Evolutionary conservation across 2,329 filamentous ascomycete genomes (phyloP), one percentile per base, ranked within the genome.

Genomic region (Didymella pinodella): DNA sequence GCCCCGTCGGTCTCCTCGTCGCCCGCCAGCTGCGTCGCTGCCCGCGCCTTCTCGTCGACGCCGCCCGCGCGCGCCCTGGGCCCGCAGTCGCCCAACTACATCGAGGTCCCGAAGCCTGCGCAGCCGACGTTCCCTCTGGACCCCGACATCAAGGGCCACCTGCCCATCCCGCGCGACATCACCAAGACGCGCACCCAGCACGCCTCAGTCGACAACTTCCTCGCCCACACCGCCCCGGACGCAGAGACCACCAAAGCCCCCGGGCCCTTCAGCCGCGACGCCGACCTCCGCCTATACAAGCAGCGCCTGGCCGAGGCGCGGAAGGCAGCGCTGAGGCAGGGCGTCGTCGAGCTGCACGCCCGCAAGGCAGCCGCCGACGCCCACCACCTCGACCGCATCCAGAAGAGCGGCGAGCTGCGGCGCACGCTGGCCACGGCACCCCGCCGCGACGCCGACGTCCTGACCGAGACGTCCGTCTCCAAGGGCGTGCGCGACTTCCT

Each of bases 21-120:
- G 14, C 65, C 7, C 28, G 31, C 49, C 65, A 59, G 57, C 62
- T 62, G 58, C 61, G 34, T 57, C 41, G 43, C 51, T 29, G 53
- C 56, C 48, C 54, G 63, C 48, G 67, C 65, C 49, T 51, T 79
- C 54, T 85, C 84, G 71, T 79, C 80, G 63, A 81, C 82, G 25
- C 79, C 83, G 16, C 48, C 79, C 18, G 44, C 75, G n/a, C 67
- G 70, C 57, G 79, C 79, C 48, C 82, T 93, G 64, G 89, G 90
- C 18, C 94, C 95, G 48, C 91, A 97, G 75, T 96, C 93, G 34
- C 94, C 95, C 46, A 85, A 86, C 65, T 98, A 90, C 82, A 90
- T 98, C 79, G 88, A 92, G 65, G 83, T 97, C 54, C 94, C 93
- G 47, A 83, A 84, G 66, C 85, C 90, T 48, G 85, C 87, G n/a